A percentile compares a stretch with the other conserved stretches of the same genome.
Conservation (phyloP, 257 asterid genomes). For the Craterostigma plantagineum region DNA sequence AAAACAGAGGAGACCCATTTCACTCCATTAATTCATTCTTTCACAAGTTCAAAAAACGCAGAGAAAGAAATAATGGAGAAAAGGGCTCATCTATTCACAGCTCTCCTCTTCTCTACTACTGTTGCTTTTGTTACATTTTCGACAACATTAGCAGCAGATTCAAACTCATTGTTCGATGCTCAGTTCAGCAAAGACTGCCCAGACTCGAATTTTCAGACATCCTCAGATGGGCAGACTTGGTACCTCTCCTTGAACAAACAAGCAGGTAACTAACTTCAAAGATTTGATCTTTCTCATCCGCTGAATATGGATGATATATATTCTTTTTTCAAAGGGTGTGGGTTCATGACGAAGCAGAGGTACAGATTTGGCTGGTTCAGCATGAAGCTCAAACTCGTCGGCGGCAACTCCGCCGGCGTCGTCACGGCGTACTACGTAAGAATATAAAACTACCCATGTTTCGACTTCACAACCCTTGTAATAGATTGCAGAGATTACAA, state of each 20-base stretch:
- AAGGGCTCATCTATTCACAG: constrained; percentile 15
- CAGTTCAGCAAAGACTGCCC: constrained; percentile 73
- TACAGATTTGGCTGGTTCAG: constrained; percentile 98
- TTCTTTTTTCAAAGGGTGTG: constrained; percentile 40
- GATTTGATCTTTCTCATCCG: neutral
- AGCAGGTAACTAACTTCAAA: constrained; percentile 25
- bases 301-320: neutral
- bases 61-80: constrained; percentile 21
- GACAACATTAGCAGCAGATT: constrained; percentile 17
- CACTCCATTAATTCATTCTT: constrained; percentile 7
- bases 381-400: constrained; percentile 73
- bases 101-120: constrained; percentile 17
- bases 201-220: constrained; percentile 57
- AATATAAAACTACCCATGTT: neutral
- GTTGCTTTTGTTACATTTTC: constrained; percentile 11
- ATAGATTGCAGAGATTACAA: too few species aligned
- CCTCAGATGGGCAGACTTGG: constrained; percentile 91
- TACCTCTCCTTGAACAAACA: constrained; percentile 48
- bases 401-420: constrained; percentile 93
- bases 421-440: constrained; percentile 96
- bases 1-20: neutral
- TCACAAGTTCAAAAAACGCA: neutral
- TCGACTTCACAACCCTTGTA: neutral
- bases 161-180: constrained; percentile 30
- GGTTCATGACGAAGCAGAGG: constrained; percentile 58